A percentile compares a stretch with the other conserved stretches of the same genome.
Conservation (phyloP, 2,329 filamentous ascomycete genomes). For the Lachnellula cervina region DNA sequence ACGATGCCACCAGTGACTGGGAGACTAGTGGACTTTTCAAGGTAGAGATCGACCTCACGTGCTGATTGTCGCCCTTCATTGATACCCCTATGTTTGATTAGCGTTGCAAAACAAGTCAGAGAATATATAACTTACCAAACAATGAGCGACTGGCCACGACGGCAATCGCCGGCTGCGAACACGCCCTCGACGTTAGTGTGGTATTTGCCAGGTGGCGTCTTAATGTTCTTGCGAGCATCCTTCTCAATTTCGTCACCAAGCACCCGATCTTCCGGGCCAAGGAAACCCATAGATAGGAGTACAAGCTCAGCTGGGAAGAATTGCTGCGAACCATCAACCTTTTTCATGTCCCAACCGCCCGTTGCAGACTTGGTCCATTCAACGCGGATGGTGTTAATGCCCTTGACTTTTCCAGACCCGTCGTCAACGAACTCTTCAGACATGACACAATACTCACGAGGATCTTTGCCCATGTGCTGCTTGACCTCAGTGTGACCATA, state of each 20-base stretch:
- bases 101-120: constrained; percentile 13
- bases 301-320: constrained; percentile 97
- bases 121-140: constrained; percentile 65
- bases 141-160: constrained; percentile 90
- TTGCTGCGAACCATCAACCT: constrained; percentile 85
- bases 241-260: constrained; percentile 86
- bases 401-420: constrained; percentile 81
- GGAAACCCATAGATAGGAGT: constrained; percentile 93
- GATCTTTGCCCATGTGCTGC: constrained; percentile 92
- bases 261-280: constrained; percentile 85
- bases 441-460: constrained; percentile 97
- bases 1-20: constrained; percentile 92
- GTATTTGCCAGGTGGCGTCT: constrained; percentile 85
- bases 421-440: constrained; percentile 94
- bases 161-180: constrained; percentile 92
- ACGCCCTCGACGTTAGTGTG: constrained; percentile 82
- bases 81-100: constrained; percentile 66
- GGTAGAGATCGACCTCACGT: constrained; percentile 84
- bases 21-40: constrained; percentile 72
- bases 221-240: constrained; percentile 91
- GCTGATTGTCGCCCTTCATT: constrained; percentile 93
- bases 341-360: constrained; percentile 98
- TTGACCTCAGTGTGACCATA: constrained; percentile 95
- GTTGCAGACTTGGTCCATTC: constrained; percentile 90
- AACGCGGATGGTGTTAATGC: constrained; percentile 91